These are phyloP conservation scores for Nemania diffusa DNA, from an alignment of 2,329 filamentous ascomycete genomes.

Conservation along the genomic window DNA sequence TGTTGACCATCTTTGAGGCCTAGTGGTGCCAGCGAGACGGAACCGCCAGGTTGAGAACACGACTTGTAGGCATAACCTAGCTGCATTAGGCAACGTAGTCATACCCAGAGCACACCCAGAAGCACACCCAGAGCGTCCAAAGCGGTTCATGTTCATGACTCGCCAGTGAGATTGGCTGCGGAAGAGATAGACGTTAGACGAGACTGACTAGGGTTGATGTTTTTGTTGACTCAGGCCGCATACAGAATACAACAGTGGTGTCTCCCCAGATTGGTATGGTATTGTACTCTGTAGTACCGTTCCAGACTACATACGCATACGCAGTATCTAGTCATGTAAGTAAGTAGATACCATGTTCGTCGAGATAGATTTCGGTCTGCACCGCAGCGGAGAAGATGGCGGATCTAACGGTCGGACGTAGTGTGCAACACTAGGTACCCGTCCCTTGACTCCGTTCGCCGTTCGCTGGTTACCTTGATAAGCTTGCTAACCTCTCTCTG, in stretches of 20 bases:
- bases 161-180: constrained; percentile 14
- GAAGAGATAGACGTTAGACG: constrained; percentile 21
- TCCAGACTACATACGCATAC: not conserved
- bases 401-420: constrained; percentile 20
- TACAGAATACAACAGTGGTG: not conserved
- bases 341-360: not conserved
- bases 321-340: too few relatives aligned
- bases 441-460: not conserved
- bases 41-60: constrained; percentile 32
- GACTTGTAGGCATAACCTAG: constrained; percentile 22
- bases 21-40: constrained; percentile 38
- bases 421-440: too few relatives aligned
- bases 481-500: not conserved
- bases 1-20: constrained; percentile 23
- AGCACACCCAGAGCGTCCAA: too few relatives aligned
- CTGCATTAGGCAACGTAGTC: constrained; percentile 30
- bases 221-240: constrained; percentile 27
- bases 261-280: not conserved
- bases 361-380: constrained; percentile 18
- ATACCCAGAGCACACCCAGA: constrained; percentile 1
- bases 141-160: constrained; percentile 20
- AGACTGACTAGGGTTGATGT: constrained; percentile 14
- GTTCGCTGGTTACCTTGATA: not conserved
- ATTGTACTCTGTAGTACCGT: not conserved
- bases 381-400: constrained; percentile 20